Evolutionary conservation across 1,284 basidiomycete species (phyloP).

Genomic region (Heterobasidion parviporum): DNA sequence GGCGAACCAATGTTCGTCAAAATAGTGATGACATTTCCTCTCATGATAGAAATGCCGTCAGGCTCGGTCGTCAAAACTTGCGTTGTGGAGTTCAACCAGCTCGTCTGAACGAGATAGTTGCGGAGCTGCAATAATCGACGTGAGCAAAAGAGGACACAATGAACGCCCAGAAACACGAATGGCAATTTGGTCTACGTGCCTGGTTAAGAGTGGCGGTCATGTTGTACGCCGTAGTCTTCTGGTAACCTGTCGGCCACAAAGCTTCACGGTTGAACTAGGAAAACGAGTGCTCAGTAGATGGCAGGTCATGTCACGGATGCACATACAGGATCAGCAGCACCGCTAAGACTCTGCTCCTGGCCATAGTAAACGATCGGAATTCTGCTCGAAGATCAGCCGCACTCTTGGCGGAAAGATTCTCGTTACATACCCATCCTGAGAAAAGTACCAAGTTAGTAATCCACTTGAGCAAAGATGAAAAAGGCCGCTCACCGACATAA

Average conservation of each 20-base stretch:
- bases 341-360: conserved; percentile 62
- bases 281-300: not conserved
- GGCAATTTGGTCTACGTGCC: conserved; percentile 21
- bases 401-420: not conserved
- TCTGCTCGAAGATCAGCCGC: conserved; percentile 29
- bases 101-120: conserved; percentile 54
- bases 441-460: not conserved
- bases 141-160: not conserved
- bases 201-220: conserved; percentile 59
- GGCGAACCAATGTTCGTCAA: conserved; percentile 75
- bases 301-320: not conserved
- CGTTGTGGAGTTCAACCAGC: conserved; percentile 51
- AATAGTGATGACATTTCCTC: conserved; percentile 62
- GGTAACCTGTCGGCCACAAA: conserved; percentile 67
- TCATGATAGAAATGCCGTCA: conserved; percentile 61
- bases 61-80: conserved; percentile 50
- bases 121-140: conserved; percentile 37
- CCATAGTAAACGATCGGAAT: conserved; percentile 81
- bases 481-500: conserved; percentile 48
- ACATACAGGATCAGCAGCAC: conserved; percentile 52
- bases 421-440: not conserved
- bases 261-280: conserved; percentile 65
- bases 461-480: conserved; percentile 10
- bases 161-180: not conserved
- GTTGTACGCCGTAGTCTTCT: conserved; percentile 51